phyloP scores from a whole-genome alignment of 495 filamentous ascomycete species.

The Poronia punctata region DNA sequence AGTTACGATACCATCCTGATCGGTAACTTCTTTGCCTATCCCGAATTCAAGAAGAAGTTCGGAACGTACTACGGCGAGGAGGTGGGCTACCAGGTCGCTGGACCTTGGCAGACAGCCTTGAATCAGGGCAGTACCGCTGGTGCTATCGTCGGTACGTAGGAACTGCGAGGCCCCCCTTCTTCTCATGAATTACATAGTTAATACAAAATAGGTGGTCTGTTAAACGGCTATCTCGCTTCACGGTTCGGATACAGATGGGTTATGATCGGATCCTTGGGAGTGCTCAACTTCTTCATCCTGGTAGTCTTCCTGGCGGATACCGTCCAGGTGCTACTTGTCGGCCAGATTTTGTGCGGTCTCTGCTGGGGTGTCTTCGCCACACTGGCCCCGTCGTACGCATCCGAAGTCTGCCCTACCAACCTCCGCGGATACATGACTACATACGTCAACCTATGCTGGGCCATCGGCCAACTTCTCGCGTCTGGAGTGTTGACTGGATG shows the following conservation, averaged over 20 bases:
- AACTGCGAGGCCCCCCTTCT: background rate
- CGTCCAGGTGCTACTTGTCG: constrained; percentile 50
- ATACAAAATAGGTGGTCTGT: constrained; percentile 23
- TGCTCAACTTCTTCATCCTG: constrained; percentile 45
- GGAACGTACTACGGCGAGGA: constrained; percentile 19
- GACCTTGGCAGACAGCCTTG: constrained; percentile 25
- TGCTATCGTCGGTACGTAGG: constrained; percentile 23
- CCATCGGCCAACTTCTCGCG: constrained; percentile 58
- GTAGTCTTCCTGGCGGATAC: constrained; percentile 53
- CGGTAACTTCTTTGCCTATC: constrained; percentile 26
- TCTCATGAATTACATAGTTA: constrained; percentile 1
- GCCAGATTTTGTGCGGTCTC: constrained; percentile 60
- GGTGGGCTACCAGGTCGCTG: constrained; percentile 19
- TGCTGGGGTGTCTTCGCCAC: constrained; percentile 54
- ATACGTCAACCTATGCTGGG: constrained; percentile 70
- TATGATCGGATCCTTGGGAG: constrained; percentile 34
- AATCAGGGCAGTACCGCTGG: constrained; percentile 23
- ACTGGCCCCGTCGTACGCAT: constrained; percentile 38
- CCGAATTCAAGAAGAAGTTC: constrained; percentile 26
- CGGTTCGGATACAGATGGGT: constrained; percentile 39
- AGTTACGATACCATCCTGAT: constrained; percentile 39
- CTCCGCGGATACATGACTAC: constrained; percentile 59
- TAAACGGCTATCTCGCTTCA: constrained; percentile 43
- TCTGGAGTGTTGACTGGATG: constrained; percentile 52
- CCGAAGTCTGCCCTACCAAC: constrained; percentile 56